A percentile compares a stretch with the other conserved stretches of the same genome.
Evolutionary conservation across 179 eudicot species (phyloP).

Genomic region (Drosera spatulata): DNA sequence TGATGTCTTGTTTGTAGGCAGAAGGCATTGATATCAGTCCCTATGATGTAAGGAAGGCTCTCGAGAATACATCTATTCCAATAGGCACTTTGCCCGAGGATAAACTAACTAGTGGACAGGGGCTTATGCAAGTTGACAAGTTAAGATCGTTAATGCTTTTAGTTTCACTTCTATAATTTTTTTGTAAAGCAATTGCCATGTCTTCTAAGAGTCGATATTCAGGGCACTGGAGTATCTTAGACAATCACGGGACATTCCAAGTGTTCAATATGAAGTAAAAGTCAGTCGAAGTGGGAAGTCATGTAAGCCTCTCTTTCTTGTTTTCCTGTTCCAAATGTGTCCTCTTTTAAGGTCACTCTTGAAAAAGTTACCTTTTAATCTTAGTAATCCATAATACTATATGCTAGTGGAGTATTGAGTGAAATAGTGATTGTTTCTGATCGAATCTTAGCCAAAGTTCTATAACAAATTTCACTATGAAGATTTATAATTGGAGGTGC

Average conservation of each 20-base stretch:
- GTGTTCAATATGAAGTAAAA: slow-evolving; percentile 65
- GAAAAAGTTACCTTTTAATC: too few species aligned
- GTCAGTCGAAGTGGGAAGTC: slow-evolving; percentile 69
- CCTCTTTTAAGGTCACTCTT: neutral
- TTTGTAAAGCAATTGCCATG: slow-evolving; percentile 1
- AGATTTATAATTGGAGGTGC: too few species aligned
- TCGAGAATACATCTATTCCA: slow-evolving; percentile 76
- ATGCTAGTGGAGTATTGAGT: too few species aligned
- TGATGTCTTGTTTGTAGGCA: slow-evolving; percentile 43
- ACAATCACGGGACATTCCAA: slow-evolving; percentile 45
- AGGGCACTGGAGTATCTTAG: slow-evolving; percentile 84
- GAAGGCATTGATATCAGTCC: slow-evolving; percentile 89
- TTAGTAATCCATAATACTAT: too few species aligned
- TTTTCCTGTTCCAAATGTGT: too few species aligned
- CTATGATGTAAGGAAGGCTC: slow-evolving; percentile 76
- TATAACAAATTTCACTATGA: too few species aligned
- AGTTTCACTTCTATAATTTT: neutral
- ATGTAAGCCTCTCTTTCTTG: slow-evolving; percentile 35
- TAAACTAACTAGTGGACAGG: slow-evolving; percentile 80
- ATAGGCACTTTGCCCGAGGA: slow-evolving; percentile 81
- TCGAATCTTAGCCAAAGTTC: too few species aligned
- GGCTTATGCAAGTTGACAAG: slow-evolving; percentile 99
- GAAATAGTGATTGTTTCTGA: too few species aligned
- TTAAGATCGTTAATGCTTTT: slow-evolving; percentile 18
- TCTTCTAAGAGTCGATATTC: slow-evolving; percentile 10